phyloP scores from a whole-genome alignment of 2,329 filamentous ascomycete genomes.

The Pseudocercospora pini-densiflorae region DNA sequence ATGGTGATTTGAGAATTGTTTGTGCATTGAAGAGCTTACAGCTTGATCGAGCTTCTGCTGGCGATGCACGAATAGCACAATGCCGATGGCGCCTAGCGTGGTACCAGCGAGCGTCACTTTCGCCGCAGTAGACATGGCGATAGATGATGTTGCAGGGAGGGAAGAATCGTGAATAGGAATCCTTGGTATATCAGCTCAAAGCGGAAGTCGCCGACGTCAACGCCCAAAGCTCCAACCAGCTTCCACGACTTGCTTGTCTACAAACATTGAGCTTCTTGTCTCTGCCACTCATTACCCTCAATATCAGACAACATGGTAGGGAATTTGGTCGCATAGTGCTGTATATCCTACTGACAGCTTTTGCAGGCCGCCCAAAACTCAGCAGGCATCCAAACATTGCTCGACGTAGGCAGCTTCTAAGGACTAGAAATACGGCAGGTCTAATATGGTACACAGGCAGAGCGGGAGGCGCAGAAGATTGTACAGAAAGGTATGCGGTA shows the following conservation, averaged over 20 bases:
- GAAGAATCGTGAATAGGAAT: conserved; percentile 5
- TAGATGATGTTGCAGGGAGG: neutral
- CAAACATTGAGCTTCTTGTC: neutral
- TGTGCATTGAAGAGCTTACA: conserved; percentile 56
- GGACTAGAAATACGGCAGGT: conserved; percentile 41
- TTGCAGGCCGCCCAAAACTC: conserved; percentile 95
- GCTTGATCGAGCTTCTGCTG: conserved; percentile 82
- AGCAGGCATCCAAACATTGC: conserved; percentile 95
- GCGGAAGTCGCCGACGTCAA: conserved; percentile 16
- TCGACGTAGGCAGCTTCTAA: conserved; percentile 70
- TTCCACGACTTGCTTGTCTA: neutral
- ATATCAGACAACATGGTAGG: conserved; percentile 23
- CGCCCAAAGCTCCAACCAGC: conserved; percentile 9
- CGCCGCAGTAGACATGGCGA: conserved; percentile 84
- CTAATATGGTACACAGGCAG: conserved; percentile 68
- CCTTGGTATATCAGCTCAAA: neutral
- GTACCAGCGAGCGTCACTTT: conserved; percentile 84
- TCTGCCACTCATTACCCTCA: conserved; percentile 12
- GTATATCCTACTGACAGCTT: conserved; percentile 13
- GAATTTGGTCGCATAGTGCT: neutral
- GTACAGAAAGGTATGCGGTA: conserved; percentile 82
- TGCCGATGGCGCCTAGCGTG: conserved; percentile 73
- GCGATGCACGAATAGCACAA: conserved; percentile 86
- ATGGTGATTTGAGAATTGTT: neutral
- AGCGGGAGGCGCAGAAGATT: conserved; percentile 98